Base-by-base conservation (phyloP, 768 basidiomycete species). In the Cubamyces sp. region DNA sequence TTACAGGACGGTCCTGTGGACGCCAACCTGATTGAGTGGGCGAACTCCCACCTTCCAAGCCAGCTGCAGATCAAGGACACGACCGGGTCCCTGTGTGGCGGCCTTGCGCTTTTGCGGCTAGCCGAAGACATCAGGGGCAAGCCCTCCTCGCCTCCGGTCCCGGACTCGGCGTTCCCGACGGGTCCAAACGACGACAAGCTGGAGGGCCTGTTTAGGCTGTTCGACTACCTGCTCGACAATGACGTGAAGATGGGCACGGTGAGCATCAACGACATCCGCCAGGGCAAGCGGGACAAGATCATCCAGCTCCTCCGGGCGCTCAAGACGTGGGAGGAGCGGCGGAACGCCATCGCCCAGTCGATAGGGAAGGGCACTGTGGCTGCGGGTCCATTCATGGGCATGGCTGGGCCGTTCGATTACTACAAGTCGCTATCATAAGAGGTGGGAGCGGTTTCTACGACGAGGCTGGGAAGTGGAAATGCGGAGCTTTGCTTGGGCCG, bases 201-300 rank as follows among this genome's bases (percentile, higher is more conserved):
- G 15, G 92, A 94, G 26, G 93, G 94, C 16, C 78, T 96, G 28
- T 95, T 96, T 78, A 81, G 84, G 59, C 77, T 96, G 57, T 96
- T 97, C 75, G 96, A 98, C 75, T 95, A 93, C 75, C 75, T 97
- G 57, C 82, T 98, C 49, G 94, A 96, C 68, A 92, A 94, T 62
- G 94, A 94, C 51, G 87, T 96, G 60, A 90, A 90, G 76, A 92
- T 96, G 80, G 95, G 91, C 9, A 85, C 87, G 63, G 89, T 98
- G 34, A 94, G 91, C 68, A 96, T 97, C 76, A 96, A 96, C 71
- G 96, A 98, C 74, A 82, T 98, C 37, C 81, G 92, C 53, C 84
- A 86, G 63, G 92, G 91, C 30, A 92, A 90, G 71, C 79, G 86
- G 50, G 88, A 90, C 47, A 95, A 92, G 78, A 84, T 96, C 62